Base-by-base conservation (phyloP, 2,329 filamentous ascomycete species). In the Trichothecium roseum region DNA sequence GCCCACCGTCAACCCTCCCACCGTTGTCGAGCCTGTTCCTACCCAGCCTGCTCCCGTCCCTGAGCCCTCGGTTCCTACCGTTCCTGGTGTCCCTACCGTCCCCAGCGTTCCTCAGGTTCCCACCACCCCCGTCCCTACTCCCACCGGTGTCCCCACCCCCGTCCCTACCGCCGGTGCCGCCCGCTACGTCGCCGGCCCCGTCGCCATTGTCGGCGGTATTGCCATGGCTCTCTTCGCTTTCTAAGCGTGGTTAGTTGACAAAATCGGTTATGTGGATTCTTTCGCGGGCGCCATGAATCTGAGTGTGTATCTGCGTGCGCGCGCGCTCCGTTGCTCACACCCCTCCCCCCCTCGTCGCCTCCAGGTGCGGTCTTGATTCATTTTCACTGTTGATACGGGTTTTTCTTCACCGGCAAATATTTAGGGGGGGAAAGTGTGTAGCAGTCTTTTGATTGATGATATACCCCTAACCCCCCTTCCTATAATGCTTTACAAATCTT, bases 161-260 rank as follows among this genome's bases (percentile, higher is more conserved):
- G 37, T 44, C 22, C 51, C 50, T 35, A 48, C 44, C 29, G 44
- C 37, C 38, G 50, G 43, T 38, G 55, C 46, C 39, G 45, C 46
- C 38, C 55, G 51, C 39, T 41, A 56, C 26, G 56, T 51, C n/a
- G 57, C 55, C 18, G 59, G 55, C 44, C 55, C 58, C 27, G 34
- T 64, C 34, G 59, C 57, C 40, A 42, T 62, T 17, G 33, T 64
- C 38, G 62, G 52, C 43, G 62, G 57, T 45, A 45, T 66, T 18
- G 56, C 57, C 41, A 51, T 61, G 41, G 63, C 62, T 40, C 42
- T 57, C 42, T 42, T 68, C 34, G 63, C 60, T 47, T 52, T 68
- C 52, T 69, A 62, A 64, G 49, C 37, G 32, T n/a, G n/a, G n/a
- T n/a, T n/a, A n/a, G n/a, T n/a, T n/a, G 30, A 28, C 26, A 30